phyloP scores from a whole-genome alignment of 306 rosid species.

The Hippophae tibetana region DNA sequence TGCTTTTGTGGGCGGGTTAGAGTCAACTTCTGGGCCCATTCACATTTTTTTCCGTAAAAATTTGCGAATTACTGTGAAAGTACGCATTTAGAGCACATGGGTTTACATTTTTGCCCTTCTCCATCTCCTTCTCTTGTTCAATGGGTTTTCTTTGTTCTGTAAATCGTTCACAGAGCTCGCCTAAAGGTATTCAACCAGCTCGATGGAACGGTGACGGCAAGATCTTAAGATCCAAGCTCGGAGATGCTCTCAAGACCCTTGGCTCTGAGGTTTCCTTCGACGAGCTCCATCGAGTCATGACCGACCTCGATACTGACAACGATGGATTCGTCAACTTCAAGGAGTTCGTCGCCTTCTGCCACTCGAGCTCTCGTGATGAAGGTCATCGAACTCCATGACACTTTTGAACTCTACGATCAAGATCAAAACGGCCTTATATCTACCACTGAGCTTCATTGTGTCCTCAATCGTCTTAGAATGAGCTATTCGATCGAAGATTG shows the following conservation, averaged over 20 bases:
- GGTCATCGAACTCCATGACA: conserved; percentile 59
- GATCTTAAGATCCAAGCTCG: conserved; percentile 69
- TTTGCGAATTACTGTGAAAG: too few relatives aligned
- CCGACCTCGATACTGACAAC: conserved; percentile 61
- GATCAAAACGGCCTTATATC: conserved; percentile 82
- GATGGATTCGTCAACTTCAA: conserved; percentile 63
- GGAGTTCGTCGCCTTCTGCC: conserved; percentile 71
- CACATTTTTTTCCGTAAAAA: too few relatives aligned
- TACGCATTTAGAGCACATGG: too few relatives aligned
- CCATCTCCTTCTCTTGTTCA: too few relatives aligned
- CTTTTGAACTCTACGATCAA: conserved; percentile 78
- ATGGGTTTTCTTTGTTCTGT: too few relatives aligned
- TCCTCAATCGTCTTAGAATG: conserved; percentile 62
- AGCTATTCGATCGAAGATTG: conserved; percentile 55
- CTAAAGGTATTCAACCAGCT: conserved; percentile 51
- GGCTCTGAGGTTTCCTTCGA: conserved; percentile 35
- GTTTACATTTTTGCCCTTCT: too few relatives aligned
- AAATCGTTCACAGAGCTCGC: too few relatives aligned
- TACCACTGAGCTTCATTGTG: conserved; percentile 48
- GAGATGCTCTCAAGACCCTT: conserved; percentile 44
- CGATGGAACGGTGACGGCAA: conserved; percentile 82
- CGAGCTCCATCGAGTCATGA: conserved; percentile 58
- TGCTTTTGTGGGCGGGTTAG: too few relatives aligned
- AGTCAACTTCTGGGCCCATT: too few relatives aligned
- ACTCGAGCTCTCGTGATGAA: conserved; percentile 34